A percentile compares a stretch with the other conserved stretches of the same genome.
These are phyloP conservation scores for Pyrenula massariospora DNA, from an alignment of 495 filamentous ascomycete species.

Conservation along the genomic window DNA sequence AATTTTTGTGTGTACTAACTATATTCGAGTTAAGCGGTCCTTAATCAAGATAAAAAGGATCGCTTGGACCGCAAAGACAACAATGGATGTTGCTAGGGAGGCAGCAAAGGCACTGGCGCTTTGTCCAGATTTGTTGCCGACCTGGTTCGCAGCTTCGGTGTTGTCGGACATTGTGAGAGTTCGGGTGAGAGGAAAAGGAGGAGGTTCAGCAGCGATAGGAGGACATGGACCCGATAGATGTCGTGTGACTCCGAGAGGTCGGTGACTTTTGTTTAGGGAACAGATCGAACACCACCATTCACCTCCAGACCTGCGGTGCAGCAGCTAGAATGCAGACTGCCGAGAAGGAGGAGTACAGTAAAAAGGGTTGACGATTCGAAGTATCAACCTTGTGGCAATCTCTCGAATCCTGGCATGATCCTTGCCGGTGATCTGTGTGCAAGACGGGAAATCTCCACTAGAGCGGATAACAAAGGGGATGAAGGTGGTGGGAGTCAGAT, in stretches of 20 bases:
- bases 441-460: neutral
- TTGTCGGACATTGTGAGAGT: neutral
- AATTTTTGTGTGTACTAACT: no score
- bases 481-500: neutral
- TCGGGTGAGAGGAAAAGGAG: neutral
- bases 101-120: slow-evolving; percentile 47
- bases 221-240: neutral
- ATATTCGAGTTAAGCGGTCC: slow-evolving; percentile 71
- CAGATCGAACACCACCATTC: neutral
- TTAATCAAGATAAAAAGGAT: slow-evolving; percentile 67
- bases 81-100: slow-evolving; percentile 57
- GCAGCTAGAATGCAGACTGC: neutral
- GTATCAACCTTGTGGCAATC: neutral
- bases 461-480: neutral
- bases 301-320: neutral
- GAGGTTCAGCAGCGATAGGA: neutral
- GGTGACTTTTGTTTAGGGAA: neutral
- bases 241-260: neutral
- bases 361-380: no score
- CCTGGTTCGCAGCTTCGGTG: neutral
- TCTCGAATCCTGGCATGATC: neutral
- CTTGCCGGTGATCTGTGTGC: neutral
- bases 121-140: neutral
- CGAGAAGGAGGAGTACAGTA: neutral
- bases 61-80: slow-evolving; percentile 70